Base-by-base conservation (phyloP, 2,329 filamentous ascomycete species). In the Davidsoniella neocaledoniae region DNA sequence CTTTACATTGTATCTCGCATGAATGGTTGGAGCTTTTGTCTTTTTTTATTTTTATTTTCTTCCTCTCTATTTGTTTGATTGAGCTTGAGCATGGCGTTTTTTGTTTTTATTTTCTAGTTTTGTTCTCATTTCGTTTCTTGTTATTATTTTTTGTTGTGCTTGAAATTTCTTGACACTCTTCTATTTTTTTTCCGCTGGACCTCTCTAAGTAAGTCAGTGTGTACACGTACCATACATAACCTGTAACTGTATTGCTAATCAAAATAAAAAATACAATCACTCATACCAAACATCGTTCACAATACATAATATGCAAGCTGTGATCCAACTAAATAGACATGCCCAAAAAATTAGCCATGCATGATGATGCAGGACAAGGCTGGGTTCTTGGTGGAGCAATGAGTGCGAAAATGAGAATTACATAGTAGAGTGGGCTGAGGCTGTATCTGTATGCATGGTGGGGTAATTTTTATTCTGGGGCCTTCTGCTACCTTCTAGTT, bases 381-480 rank as follows among this genome's bases (percentile, higher is more conserved):
- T 43, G 29, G 12, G 4, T 21, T 12, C 26, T 33, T 33, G 8
- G 26, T 33, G 26, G 8, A 23, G 19, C 17, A 43, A n/a, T 26
- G 41, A 6, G 42, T n/a, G 19, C 12, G 9, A 21, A 4, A 21
- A 4, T 21, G 21, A 4, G 19, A 21, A 21, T 21, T 21, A 21
- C 4, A 21, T 21, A 21, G 21, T 21, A 17, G 12, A 17, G 25
- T 23, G 39, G 21, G 36, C 16, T 29, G 14, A 48, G 25, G n/a
- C 16, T 6, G 16, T 19, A 19, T 19, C 17, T 19, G 16, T 3
- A 48, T 16, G 10, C 19, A n/a, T 43, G 16, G 46, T 43, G 46
- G 38, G 39, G 38, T 43, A 42, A 17, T 40, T 43, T 42, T 42
- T 45, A 53, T 58, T 57, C 42, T 43, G 46, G 41, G 8, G 40